These are phyloP conservation scores for Mitragyna speciosa DNA, from an alignment of 257 asterid genomes.

Conservation along the genomic window DNA sequence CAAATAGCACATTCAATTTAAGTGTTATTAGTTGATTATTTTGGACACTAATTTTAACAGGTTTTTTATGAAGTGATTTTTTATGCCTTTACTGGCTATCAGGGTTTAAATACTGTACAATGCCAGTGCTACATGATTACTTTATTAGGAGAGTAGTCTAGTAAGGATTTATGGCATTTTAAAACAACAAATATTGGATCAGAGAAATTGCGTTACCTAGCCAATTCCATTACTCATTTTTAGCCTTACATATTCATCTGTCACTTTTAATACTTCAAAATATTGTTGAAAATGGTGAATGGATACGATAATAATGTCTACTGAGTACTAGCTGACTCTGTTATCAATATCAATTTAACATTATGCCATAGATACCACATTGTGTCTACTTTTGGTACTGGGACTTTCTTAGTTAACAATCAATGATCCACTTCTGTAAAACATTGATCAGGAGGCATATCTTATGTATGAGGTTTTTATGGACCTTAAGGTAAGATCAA, in stretches of 20 bases:
- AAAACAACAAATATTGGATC: neutral
- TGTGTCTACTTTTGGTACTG: neutral
- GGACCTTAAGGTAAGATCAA: neutral
- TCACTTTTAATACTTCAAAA: neutral
- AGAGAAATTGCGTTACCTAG: neutral
- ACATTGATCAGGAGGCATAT: neutral
- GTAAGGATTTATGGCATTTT: neutral
- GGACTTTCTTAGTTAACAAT: neutral
- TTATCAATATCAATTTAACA: neutral
- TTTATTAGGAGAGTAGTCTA: neutral
- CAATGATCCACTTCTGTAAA: neutral
- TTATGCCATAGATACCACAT: neutral
- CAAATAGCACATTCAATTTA: neutral
- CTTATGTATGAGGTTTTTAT: neutral
- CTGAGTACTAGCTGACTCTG: neutral
- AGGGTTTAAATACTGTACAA: neutral
- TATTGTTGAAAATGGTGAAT: neutral
- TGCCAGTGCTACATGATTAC: neutral
- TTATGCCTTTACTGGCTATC: neutral
- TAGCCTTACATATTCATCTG: neutral
- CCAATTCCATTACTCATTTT: neutral
- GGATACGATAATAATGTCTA: neutral
- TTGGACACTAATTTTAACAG: neutral
- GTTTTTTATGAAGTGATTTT: neutral
- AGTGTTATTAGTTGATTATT: neutral